phyloP scores from a whole-genome alignment of 352 stramenopile species.

The Globisporangium iwayamae region DNA sequence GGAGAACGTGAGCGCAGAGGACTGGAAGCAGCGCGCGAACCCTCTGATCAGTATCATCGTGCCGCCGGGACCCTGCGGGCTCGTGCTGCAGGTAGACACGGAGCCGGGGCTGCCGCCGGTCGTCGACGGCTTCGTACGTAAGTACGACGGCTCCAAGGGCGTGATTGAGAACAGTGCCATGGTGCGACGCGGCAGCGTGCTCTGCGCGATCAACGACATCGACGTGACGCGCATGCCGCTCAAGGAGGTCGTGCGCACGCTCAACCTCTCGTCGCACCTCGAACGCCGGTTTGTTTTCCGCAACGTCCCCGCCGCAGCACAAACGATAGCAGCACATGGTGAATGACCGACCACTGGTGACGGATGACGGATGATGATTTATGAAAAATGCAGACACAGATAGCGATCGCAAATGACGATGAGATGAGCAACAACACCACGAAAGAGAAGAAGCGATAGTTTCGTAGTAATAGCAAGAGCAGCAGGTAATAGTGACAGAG shows the following conservation, averaged over 20 bases:
- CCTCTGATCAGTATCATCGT: slow-evolving; percentile 70
- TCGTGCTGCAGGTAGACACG: slow-evolving; percentile 60
- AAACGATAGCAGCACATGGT: neutral
- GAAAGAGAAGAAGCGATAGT: neutral
- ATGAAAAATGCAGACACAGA: slow-evolving; percentile 6
- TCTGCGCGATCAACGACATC: slow-evolving; percentile 80
- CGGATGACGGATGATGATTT: neutral
- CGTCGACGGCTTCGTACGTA: slow-evolving; percentile 74
- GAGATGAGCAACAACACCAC: neutral
- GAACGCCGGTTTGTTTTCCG: slow-evolving; percentile 75
- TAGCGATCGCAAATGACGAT: neutral
- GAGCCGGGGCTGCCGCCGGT: slow-evolving; percentile 30
- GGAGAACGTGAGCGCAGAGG: slow-evolving; percentile 48
- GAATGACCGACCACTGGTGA: neutral
- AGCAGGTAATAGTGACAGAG: neutral
- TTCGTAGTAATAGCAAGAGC: slow-evolving; percentile 1
- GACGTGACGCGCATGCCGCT: slow-evolving; percentile 65
- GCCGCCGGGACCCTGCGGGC: slow-evolving; percentile 61
- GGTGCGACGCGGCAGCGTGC: slow-evolving; percentile 55
- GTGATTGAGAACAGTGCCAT: slow-evolving; percentile 76
- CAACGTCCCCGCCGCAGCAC: slow-evolving; percentile 17
- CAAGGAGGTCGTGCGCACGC: slow-evolving; percentile 62
- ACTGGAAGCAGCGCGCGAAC: slow-evolving; percentile 65
- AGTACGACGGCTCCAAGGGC: slow-evolving; percentile 60
- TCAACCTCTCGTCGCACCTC: slow-evolving; percentile 70